Base-by-base conservation (phyloP, 306 rosid genomes). In the Carpinus fangiana region DNA sequence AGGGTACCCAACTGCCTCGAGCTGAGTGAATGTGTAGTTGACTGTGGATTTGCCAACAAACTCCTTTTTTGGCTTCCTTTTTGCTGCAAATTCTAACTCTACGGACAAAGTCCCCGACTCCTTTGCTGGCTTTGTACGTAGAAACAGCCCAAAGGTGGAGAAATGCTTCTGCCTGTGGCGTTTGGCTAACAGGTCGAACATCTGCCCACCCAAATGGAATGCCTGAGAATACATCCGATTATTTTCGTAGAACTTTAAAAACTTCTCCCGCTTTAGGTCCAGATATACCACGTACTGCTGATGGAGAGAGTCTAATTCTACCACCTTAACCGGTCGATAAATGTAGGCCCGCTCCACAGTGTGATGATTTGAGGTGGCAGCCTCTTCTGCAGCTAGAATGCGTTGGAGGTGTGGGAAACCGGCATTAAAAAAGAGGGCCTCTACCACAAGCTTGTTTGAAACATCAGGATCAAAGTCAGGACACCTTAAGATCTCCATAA, bases 191-290 rank as follows among this genome's bases (percentile, higher is more conserved):
- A 96, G 91, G 77, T 93, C 93, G 83, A 96, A 96, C 46, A 98
- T 98, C 79, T 96, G 98, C 12, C 98, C 99, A 2, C 99, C 99
- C 88, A 96, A 83, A 84, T 96, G 97, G 82, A 96, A 96, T 55
- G 99, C 99, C 85, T 96, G 99, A 34, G 99, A 96, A 88, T 96
- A 96, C 28, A 96, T 93, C 65, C 99, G 89, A n/a, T n/a, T n/a
- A n/a, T n/a, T n/a, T n/a, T 50, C 99, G 98, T 93, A n/a, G 99
- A 96, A 62, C 79, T 81, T 90, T 36, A 78, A 59, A 56, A 97
- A 96, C 82, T 96, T 98, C 75, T 93, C 99, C 20, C 96, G 89
- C 86, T 91, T 96, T 53, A 96, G 87, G 87, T 96, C 99, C 84
- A 96, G 81, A 90, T 86, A 96, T 31, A 96, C 99, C 50, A 93